Conservation (phyloP, 768 basidiomycete genomes). For the Kwoniella heveanensis region DNA sequence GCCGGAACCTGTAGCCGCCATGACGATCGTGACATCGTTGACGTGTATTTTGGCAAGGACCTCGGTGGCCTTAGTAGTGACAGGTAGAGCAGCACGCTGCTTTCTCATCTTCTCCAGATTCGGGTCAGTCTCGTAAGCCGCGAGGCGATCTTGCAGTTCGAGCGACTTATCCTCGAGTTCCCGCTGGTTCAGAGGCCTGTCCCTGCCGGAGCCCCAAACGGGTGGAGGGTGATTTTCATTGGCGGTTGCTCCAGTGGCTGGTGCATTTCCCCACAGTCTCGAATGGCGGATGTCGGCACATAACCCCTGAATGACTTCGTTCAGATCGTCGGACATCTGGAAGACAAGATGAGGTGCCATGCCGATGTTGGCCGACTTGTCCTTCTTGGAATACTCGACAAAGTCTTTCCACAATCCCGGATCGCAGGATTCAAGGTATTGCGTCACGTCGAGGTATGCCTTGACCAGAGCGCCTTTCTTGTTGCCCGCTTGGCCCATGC, state of each 20-base stretch:
- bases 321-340: slow-evolving; percentile 65
- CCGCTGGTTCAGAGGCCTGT: slow-evolving; percentile 9
- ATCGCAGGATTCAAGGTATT: slow-evolving; percentile 85
- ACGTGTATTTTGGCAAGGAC: slow-evolving; percentile 69
- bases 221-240: slow-evolving; percentile 26
- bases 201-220: slow-evolving; percentile 21
- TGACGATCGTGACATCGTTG: slow-evolving; percentile 71
- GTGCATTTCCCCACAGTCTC: slow-evolving; percentile 65
- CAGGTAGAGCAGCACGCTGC: slow-evolving; percentile 71
- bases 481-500: slow-evolving; percentile 67
- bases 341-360: slow-evolving; percentile 72
- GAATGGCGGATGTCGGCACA: slow-evolving; percentile 68
- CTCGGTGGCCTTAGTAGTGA: slow-evolving; percentile 68
- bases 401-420: slow-evolving; percentile 75
- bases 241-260: slow-evolving; percentile 14
- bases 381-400: slow-evolving; percentile 63
- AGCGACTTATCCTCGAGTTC: slow-evolving; percentile 63
- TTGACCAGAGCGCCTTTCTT: slow-evolving; percentile 74
- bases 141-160: slow-evolving; percentile 62
- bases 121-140: slow-evolving; percentile 67
- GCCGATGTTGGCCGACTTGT: slow-evolving; percentile 63
- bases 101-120: slow-evolving; percentile 67
- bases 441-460: slow-evolving; percentile 83
- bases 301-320: slow-evolving; percentile 71
- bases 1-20: slow-evolving; percentile 62